Percentiles rank a stretch among this genome's conserved stretches.
phyloP scores from a whole-genome alignment of 176 grass and related monocot species.

The Zea luxurians region DNA sequence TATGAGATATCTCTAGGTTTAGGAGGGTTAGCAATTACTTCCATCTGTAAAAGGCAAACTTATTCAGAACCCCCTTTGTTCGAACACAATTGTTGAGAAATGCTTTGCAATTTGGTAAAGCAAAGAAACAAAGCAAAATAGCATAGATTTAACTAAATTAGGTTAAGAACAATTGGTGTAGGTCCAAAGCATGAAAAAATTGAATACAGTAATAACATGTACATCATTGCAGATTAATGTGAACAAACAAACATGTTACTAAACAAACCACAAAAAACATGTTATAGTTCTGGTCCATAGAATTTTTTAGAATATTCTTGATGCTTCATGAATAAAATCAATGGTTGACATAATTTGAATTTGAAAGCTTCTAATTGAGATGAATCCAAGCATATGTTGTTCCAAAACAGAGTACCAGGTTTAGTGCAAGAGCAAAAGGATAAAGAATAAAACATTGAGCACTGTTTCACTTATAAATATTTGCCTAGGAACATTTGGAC shows the following conservation, averaged over 20 bases:
- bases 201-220: too few species aligned
- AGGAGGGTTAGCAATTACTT: too few species aligned
- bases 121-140: not conserved
- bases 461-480: conserved; percentile 54
- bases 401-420: not conserved
- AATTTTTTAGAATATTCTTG: not conserved
- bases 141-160: not conserved
- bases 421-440: conserved; percentile 26
- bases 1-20: too few species aligned
- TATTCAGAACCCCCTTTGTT: not conserved
- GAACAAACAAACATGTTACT: not conserved
- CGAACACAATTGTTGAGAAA: not conserved
- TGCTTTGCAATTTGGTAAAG: conserved; percentile 18
- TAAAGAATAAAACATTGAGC: conserved; percentile 32
- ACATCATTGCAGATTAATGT: too few species aligned
- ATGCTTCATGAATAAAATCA: not conserved
- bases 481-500: conserved; percentile 92
- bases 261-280: not conserved
- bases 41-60: not conserved
- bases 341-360: not conserved
- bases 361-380: not conserved
- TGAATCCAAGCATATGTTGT: not conserved
- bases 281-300: not conserved
- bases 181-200: too few species aligned
- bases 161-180: not conserved